Evolutionary conservation across 768 basidiomycete species (phyloP), one percentile per base, ranked within the genome.

Genomic region (Mycena epipterygia): DNA sequence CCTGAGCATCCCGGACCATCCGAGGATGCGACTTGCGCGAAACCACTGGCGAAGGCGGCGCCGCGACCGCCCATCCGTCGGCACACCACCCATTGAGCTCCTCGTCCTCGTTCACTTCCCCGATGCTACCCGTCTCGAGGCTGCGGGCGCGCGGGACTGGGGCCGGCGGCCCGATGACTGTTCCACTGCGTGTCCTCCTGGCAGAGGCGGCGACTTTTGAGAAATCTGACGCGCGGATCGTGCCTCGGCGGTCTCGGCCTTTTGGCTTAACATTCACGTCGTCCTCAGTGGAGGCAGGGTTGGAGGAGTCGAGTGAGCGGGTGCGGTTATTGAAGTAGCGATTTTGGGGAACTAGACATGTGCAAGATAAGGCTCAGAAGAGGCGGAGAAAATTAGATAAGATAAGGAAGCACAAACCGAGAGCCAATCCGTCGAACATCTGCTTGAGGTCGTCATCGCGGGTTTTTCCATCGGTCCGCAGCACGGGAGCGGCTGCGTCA

Each of bases 181-280:
- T 81, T 3, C 81, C 81, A 63, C 79, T 79, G 29, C 81, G 76
- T 21, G 79, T 80, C 41, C 88, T 82, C 25, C 82, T 79, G 16
- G 83, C 74, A 17, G 77, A 76, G 41, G 72, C 70, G 5, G 64
- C 64, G 48, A 17, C 64, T 37, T 71, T 80, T 2, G 35, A 16
- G 37, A 81, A 84, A 70, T 86, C 86, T n/a, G 83, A 88, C 56
- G 84, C 87, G 59, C 83, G 87, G 75, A 84, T 89, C 60, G 85
- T 89, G 35, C 55, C 55, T 8, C 55, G 55, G 35, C 55, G 55
- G 55, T 56, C 55, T 41, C 55, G 11, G 23, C 55, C 55, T 39
- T 56, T 56, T 39, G 49, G 56, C 41, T 74, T 75, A 13, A 49
- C 25, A 27, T 60, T 60, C 35, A 27, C 53, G 12, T 66, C 68